These are phyloP conservation scores for Telopea speciosissima DNA, from an alignment of 177 flowering plant genomes.

Conservation along the genomic window DNA sequence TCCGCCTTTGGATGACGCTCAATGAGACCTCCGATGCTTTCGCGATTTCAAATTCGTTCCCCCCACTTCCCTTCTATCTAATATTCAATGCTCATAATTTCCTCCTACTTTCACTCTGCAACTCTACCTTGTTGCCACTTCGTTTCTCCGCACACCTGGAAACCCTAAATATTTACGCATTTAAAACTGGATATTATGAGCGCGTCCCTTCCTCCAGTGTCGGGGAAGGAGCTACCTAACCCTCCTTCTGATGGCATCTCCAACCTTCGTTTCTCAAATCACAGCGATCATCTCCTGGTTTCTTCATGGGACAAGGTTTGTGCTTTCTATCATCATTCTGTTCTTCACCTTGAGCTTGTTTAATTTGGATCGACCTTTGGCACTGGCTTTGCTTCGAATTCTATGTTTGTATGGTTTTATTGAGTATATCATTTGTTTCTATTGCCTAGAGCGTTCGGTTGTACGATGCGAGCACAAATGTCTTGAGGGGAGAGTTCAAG, in stretches of 20 bases:
- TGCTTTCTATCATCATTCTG: no score
- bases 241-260: constrained; percentile 92
- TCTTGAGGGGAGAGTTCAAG: constrained; percentile 79
- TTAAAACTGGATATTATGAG: constrained; percentile 29
- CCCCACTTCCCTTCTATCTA: no score
- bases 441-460: constrained; percentile 60
- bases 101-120: background rate
- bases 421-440: background rate
- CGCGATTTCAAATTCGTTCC: no score
- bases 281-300: constrained; percentile 87
- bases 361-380: background rate
- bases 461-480: constrained; percentile 83
- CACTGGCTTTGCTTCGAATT: background rate
- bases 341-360: background rate
- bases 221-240: constrained; percentile 69
- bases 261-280: constrained; percentile 87
- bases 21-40: no score
- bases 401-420: background rate
- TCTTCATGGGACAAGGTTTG: constrained; percentile 96
- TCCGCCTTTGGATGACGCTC: no score
- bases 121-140: background rate
- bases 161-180: constrained; percentile 8
- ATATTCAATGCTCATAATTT: no score
- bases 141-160: background rate
- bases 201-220: constrained; percentile 33